Conservation (phyloP, 129 eudicot genomes). For the Silybum marianum region DNA sequence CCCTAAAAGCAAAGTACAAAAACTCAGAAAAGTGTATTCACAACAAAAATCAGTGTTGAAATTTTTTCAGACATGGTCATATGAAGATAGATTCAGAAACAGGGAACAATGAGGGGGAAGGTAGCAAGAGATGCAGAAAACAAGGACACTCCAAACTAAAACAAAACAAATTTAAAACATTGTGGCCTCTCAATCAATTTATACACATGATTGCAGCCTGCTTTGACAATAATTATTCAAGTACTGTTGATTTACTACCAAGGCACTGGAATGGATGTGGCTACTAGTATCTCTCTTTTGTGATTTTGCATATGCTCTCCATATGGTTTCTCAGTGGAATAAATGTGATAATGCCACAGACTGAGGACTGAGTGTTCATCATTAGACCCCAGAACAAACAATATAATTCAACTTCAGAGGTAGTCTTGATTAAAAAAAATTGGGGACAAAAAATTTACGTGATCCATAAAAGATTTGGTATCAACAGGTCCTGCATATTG, state of each 20-base stretch:
- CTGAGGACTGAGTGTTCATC: constrained; percentile 2
- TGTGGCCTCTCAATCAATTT: neutral
- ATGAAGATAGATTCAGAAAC: neutral
- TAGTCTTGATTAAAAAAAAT: neutral
- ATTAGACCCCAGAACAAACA: neutral
- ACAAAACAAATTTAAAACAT: neutral
- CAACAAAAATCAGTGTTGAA: constrained; percentile 2
- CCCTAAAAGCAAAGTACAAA: constrained; percentile 51
- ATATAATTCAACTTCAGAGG: neutral
- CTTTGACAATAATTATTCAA: neutral
- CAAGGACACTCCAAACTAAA: neutral
- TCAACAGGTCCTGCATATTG: constrained; percentile 2
- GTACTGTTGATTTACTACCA: neutral
- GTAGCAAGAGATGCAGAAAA: neutral
- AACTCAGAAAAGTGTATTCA: constrained; percentile 17
- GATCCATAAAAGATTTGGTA: neutral
- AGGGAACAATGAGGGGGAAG: neutral
- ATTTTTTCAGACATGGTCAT: neutral
- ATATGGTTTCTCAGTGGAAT: neutral
- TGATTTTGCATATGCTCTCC: neutral
- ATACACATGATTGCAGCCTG: neutral
- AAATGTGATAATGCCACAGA: constrained; percentile 4
- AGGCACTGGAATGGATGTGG: neutral
- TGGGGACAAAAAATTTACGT: neutral
- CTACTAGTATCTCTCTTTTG: constrained; percentile 3